Base-by-base conservation (phyloP, 306 rosid species). In the Glycine soja region DNA sequence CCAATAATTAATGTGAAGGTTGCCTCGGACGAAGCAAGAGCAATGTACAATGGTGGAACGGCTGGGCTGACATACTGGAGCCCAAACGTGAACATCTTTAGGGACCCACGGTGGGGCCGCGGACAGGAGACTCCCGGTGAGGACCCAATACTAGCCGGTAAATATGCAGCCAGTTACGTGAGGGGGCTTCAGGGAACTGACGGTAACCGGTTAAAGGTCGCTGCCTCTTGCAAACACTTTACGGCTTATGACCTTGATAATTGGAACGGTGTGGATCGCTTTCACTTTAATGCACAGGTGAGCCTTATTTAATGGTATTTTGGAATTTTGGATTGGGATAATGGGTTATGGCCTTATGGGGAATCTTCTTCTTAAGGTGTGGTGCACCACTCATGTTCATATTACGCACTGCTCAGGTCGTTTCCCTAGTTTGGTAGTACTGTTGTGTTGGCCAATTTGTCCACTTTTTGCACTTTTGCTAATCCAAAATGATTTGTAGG, bases 121-220 rank as follows among this genome's bases (percentile, higher is more conserved):
- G 97, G 91, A 74, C 97, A 92, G 87, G 97, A 92, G 75, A 93
- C 98, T 85, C 98, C 98, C 79, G 98, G 98, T 46, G 98, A 93
- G 72, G 98, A 93, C 18, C 98, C 98, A 0, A 16, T 85, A 0
- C 82, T 93, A 2, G 97, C 80, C 62, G 98, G 98, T n/a, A 81
- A 2, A 14, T 93, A 93, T 61, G 98, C 92, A 0, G 92, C 92
- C 19, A 87, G 86, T 72, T 93, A 91, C 51, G 92, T 93, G 0
- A 83, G 88, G 42, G 95, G 98, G 3, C 62, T 93, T 12, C 97
- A 93, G 89, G 97, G 97, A 12, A 85, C 74, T 3, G 88, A 83
- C 81, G 80, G 78, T 61, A 56, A 70, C 84, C 90, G 88, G 63
- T 81, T 93, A 83, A 93, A 93, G 81, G 95, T 93, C 0, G 97